Evolutionary conservation across 352 stramenopile genomes (phyloP).

Genomic region (Peronospora destructor): DNA sequence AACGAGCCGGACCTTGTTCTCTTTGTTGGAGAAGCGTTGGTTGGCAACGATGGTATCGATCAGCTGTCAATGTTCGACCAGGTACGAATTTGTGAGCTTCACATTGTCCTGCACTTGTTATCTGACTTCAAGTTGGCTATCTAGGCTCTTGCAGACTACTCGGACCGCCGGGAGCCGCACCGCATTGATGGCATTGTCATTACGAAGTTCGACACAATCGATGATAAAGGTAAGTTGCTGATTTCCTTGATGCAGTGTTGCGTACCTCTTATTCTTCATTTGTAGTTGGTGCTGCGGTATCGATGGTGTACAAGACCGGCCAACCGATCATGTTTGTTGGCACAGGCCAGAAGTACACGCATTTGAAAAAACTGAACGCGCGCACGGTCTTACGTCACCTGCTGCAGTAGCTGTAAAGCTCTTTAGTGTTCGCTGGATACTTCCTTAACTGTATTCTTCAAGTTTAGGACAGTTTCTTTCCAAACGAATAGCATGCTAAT

Average conservation of each 20-base stretch:
- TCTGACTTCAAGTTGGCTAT: slow-evolving; percentile 10
- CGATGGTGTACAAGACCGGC: slow-evolving; percentile 98
- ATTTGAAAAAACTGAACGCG: slow-evolving; percentile 97
- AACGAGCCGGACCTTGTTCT: slow-evolving; percentile 97
- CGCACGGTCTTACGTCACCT: slow-evolving; percentile 93
- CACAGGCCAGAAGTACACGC: slow-evolving; percentile 99
- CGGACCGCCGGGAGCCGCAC: slow-evolving; percentile 77
- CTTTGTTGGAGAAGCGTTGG: slow-evolving; percentile 98
- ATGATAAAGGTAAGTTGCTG: slow-evolving; percentile 90
- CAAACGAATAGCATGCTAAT: slow-evolving; percentile 22
- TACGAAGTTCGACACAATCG: slow-evolving; percentile 99
- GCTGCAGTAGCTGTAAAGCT: slow-evolving; percentile 61
- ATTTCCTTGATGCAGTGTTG: neutral
- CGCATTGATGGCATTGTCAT: slow-evolving; percentile 98
- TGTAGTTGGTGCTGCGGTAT: slow-evolving; percentile 96
- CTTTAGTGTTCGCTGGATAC: slow-evolving; percentile 1
- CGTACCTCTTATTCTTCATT: slow-evolving; percentile 1
- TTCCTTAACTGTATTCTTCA: slow-evolving; percentile 16
- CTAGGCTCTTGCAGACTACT: slow-evolving; percentile 86
- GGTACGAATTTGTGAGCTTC: slow-evolving; percentile 31
- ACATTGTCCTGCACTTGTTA: neutral
- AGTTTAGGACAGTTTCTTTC: slow-evolving; percentile 13
- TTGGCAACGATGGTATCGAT: slow-evolving; percentile 98
- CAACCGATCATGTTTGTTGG: slow-evolving; percentile 98
- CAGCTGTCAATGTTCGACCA: slow-evolving; percentile 95